Base-by-base conservation (phyloP, 768 basidiomycete genomes). In the Rhodotorula kratochvilovae region DNA sequence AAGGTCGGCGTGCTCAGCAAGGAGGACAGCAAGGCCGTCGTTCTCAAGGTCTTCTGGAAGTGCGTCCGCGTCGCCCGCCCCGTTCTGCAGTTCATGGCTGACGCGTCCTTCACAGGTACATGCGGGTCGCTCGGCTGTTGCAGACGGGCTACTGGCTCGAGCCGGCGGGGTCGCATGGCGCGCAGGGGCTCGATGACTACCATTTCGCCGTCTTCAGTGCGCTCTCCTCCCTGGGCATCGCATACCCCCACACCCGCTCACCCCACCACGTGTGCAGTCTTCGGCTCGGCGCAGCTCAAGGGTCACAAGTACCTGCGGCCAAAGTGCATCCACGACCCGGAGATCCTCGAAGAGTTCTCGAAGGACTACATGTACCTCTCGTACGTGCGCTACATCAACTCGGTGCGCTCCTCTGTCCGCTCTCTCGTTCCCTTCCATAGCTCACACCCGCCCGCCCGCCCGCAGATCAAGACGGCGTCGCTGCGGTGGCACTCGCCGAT, bases 401-500 rank as follows among this genome's bases (percentile, higher is more conserved):
- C 91, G 5, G 92, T 92, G 72, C 29, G 72, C 36, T 53, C 57
- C 12, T 2, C 59, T 39, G 19, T 35, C n/a, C 19, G 2, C 5
- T 6, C 29, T 27, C 42, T 50, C 35, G 42, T 25, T 21, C 51
- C 35, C n/a, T 23, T 55, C 25, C 25, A 64, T 31, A 31, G 33
- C 17, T 2, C 12, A 21, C 17, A 15, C 17, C 15, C 3, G 6
- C 29, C 36, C 27, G 35, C 1, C 29, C 19, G 25, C 25, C 3
- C 25, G 13, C 65, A 94, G 91, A 91, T 97, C 74, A 98, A 98
- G 79, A 92, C 93, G 0, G 93, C 94, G 0, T 93, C 93, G 0
- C 84, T 98, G 1, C 85, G 92, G 62, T 99, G 95, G 95, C 95
- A 99, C 81, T 96, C 92, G 0, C 95, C 95, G 2, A 98, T 99